Base-by-base conservation (phyloP, 345 rosid genomes). In the Moringa oleifera region DNA sequence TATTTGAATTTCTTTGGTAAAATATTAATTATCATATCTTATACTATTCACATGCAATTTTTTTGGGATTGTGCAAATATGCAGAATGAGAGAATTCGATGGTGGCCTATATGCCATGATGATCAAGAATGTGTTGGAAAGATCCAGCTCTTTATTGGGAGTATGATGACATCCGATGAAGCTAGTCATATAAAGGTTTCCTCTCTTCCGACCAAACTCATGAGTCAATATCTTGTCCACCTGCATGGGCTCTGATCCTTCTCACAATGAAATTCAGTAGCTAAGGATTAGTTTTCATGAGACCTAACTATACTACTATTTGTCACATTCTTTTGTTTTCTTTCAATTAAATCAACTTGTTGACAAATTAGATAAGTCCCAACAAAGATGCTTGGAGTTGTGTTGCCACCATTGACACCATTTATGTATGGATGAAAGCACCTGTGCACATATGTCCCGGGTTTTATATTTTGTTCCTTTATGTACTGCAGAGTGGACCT, bases 51-150 rank as follows among this genome's bases (percentile, higher is more conserved):
- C 6, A 41, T 41, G 47, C 23, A 3, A 19, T 62, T 55, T 18
- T 67, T 57, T 24, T 33, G 37, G n/a, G n/a, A n/a, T n/a, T n/a
- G n/a, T n/a, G n/a, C 62, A 54, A 57, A 47, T 64, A 7, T 83
- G 71, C 84, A 90, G 99, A 79, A 80, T 73, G 96, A 94, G 49
- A 86, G 83, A 73, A 63, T 86, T 51, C 73, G 80, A 55, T 94
- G 97, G 99, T 94, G 97, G 94, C 89, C 96, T 28, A 75, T 90
- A 67, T 77, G 77, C 77, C 96, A 80, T 57, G 96, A 84, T 66
- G 97, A 83, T 79, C 85, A 89, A 79, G 97, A 87, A 80, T 94
- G 97, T 80, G 86, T 90, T 24, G 97, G 99, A 68, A 94, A 94
- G 81, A 81, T 93, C 78, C 97, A 90, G 77, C 90, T 94, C 68